Conservation (phyloP, 225 moss, liverwort and hornwort species). For the Anthoceros angustus region DNA sequence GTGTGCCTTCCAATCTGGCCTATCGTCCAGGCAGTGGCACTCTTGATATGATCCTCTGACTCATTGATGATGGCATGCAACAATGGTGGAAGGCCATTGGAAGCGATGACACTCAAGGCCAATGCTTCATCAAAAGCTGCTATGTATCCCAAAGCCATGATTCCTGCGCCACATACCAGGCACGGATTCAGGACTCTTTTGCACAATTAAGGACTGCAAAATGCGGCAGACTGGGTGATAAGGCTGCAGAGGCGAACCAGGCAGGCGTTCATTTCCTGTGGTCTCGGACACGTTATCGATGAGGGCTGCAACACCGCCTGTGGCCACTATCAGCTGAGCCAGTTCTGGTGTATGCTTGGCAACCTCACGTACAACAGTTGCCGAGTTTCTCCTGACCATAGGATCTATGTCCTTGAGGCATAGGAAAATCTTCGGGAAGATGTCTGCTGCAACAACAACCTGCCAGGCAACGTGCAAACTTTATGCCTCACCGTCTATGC, state of each 20-base stretch:
- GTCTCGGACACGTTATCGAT: conserved; percentile 90
- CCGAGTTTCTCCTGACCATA: conserved; percentile 67
- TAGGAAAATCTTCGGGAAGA: conserved; percentile 70
- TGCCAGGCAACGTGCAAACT: conserved; percentile 10
- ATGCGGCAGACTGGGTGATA: not conserved
- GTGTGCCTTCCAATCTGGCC: conserved; percentile 84
- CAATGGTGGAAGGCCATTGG: conserved; percentile 59
- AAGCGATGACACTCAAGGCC: conserved; percentile 44
- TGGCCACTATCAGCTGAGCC: conserved; percentile 45
- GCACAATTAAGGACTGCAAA: not conserved
- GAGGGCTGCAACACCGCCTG: conserved; percentile 70
- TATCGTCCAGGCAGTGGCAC: conserved; percentile 80
- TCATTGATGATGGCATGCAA: conserved; percentile 70
- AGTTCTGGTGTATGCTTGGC: conserved; percentile 69
- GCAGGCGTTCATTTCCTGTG: conserved; percentile 67
- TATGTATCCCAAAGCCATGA: conserved; percentile 82
- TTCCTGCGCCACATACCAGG: conserved; percentile 25
- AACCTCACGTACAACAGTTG: conserved; percentile 66
- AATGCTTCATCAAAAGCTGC: conserved; percentile 58
- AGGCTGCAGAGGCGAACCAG: conserved; percentile 28
- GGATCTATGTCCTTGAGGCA: conserved; percentile 66
- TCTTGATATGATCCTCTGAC: conserved; percentile 64
- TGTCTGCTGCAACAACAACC: conserved; percentile 46
- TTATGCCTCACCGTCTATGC: not conserved
- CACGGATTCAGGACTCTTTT: not conserved